Percentiles rank a stretch among this genome's conserved stretches.
Evolutionary conservation across 1,284 basidiomycete species (phyloP).

Genomic region (Caloboletus firmus): DNA sequence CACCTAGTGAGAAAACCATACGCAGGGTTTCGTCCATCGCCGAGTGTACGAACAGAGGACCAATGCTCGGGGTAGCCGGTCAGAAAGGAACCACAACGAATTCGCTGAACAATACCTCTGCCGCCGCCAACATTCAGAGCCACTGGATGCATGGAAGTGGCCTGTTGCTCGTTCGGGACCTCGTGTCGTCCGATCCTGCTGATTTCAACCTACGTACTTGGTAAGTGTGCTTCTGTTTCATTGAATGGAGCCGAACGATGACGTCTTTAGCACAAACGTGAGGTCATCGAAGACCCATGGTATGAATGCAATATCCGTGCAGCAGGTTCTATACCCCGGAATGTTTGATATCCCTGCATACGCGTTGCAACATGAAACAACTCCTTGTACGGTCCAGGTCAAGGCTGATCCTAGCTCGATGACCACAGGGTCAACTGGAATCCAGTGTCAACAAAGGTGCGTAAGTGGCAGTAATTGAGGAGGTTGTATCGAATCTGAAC

Average conservation of each 20-base stretch:
- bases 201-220: slow-evolving; percentile 23
- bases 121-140: slow-evolving; percentile 9
- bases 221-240: background rate
- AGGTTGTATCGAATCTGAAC: background rate
- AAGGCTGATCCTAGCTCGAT: background rate
- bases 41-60: slow-evolving; percentile 2
- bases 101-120: slow-evolving; percentile 15
- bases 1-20: background rate
- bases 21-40: slow-evolving; percentile 9
- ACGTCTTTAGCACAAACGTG: slow-evolving; percentile 5
- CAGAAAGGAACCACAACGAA: slow-evolving; percentile 21
- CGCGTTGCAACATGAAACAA: background rate
- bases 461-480: slow-evolving; percentile 6
- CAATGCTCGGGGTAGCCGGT: slow-evolving; percentile 4
- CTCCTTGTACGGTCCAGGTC: background rate
- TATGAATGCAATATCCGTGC: background rate
- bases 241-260: background rate
- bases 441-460: slow-evolving; percentile 11
- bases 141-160: slow-evolving; percentile 2
- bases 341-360: background rate
- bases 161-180: slow-evolving; percentile 19
- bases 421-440: background rate
- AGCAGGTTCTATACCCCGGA: slow-evolving; percentile 7
- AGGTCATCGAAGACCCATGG: background rate
- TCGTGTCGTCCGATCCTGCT: slow-evolving; percentile 17